These are phyloP conservation scores for Pseudogymnoascus sp. DNA, from an alignment of 2,329 filamentous ascomycete species.

Conservation along the genomic window DNA sequence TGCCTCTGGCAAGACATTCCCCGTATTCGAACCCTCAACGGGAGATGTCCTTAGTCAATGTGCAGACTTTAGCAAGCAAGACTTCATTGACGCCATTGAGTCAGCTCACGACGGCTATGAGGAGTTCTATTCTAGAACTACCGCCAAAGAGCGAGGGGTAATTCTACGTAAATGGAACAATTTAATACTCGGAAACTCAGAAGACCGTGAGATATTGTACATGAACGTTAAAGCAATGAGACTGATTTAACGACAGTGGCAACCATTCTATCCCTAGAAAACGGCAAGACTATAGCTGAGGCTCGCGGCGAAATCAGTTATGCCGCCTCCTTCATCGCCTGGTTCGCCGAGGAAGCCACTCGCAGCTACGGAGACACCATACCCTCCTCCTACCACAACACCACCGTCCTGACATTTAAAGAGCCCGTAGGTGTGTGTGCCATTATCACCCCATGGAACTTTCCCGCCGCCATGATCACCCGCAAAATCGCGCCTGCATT, in stretches of 20 bases:
- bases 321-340: constrained; percentile 44
- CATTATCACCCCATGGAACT: constrained; percentile 67
- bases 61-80: constrained; percentile 43
- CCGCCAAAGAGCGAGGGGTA: constrained; percentile 50
- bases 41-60: constrained; percentile 39
- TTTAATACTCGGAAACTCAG: neutral
- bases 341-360: constrained; percentile 53
- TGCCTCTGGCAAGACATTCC: constrained; percentile 44
- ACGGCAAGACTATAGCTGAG: constrained; percentile 44
- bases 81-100: constrained; percentile 40
- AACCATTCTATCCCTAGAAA: constrained; percentile 50
- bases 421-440: constrained; percentile 60
- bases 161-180: constrained; percentile 61
- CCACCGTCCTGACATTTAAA: constrained; percentile 64
- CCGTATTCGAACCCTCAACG: constrained; percentile 41
- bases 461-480: constrained; percentile 58
- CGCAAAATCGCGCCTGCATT: constrained; percentile 60
- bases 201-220: neutral
- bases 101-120: constrained; percentile 38
- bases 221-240: neutral
- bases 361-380: constrained; percentile 51
- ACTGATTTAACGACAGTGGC: neutral
- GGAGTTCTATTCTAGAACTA: constrained; percentile 47
- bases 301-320: constrained; percentile 46
- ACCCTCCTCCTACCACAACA: constrained; percentile 43